These are phyloP conservation scores for Aspergillus sp. DNA, from an alignment of 2,329 filamentous ascomycete genomes.

Conservation along the genomic window DNA sequence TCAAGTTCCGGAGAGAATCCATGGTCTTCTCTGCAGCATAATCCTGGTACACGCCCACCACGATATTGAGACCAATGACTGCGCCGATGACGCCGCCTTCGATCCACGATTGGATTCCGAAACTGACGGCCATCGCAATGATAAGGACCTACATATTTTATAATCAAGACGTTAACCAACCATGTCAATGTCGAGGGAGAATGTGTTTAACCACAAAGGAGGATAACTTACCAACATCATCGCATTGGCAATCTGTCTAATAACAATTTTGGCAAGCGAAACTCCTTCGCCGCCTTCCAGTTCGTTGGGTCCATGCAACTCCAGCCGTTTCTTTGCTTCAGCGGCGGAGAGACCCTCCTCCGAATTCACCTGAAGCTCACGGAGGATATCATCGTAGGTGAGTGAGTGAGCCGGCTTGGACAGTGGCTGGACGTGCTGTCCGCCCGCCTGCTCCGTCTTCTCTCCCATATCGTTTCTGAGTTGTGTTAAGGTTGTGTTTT, in stretches of 20 bases:
- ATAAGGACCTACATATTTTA: conserved; percentile 63
- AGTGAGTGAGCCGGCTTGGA: conserved; percentile 65
- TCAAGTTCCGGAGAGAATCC: conserved; percentile 57
- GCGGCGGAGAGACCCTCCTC: conserved; percentile 57
- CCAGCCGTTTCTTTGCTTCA: conserved; percentile 57
- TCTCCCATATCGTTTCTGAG: conserved; percentile 2
- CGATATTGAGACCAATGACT: conserved; percentile 58
- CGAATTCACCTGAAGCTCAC: conserved; percentile 56
- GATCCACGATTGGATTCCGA: conserved; percentile 57
- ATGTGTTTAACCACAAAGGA: not conserved
- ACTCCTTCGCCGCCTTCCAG: conserved; percentile 66
- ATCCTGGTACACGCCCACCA: conserved; percentile 62
- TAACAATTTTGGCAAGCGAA: conserved; percentile 67
- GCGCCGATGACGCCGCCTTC: conserved; percentile 61
- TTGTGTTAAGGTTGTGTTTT: not conserved
- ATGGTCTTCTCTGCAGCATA: conserved; percentile 63
- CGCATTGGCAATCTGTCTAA: conserved; percentile 67
- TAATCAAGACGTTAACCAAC: not conserved
- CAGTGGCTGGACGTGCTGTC: conserved; percentile 43
- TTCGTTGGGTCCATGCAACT: conserved; percentile 62
- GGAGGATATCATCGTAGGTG: conserved; percentile 50
- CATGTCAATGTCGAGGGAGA: not conserved
- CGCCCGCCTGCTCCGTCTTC: not conserved
- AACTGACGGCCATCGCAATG: conserved; percentile 68
- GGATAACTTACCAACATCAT: conserved; percentile 60